Base-by-base conservation (phyloP, 805 yeast species). In the Metschnikowia baotianmanensis region DNA sequence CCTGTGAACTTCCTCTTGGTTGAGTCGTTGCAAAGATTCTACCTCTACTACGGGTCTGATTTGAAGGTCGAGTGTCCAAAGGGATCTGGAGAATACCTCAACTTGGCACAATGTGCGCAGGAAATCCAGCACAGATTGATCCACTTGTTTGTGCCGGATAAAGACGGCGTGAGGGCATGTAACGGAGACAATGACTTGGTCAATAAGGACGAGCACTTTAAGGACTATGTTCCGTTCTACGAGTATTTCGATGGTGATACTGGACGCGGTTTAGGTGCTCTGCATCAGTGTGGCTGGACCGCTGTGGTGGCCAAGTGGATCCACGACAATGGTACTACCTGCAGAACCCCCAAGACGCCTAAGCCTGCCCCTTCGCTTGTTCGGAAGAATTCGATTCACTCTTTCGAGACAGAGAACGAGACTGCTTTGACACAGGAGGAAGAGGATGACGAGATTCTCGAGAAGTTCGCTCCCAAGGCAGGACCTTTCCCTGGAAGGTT, bases 241-340 rank as follows among this genome's bases (percentile, higher is more conserved):
- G 97, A 89, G 67, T 89, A 83, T 60, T 89, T 89, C 59, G 95
- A 89, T 56, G 96, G 95, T 51, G 97, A 89, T 59, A 84, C 93
- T 2, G 97, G 97, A 28, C 77, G 96, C 51, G 97, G 96, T 5
- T 66, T 89, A 42, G 97, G 97, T 24, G 88, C 96, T 1, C 81
- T 89, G 38, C 96, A 90, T 68, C 97, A 89, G 67, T 83, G 89
- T 71, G 97, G 97, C 10, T 89, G 97, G 97, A 89, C 96, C 1
- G 90, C 95, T 0, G 72, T 90, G 33, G 93, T 88, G 38, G 95
- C 96, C 31, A 85, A 91, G 64, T 79, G 89, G 78, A 86, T 90
- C 56, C 93, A 86, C 58, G 91, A 90, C 64, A 85, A 86, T 31
- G 96, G 96, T 45, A 74, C 80, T 33, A 75, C 87, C 0, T 79